Base-by-base conservation (phyloP, 805 yeast species). In the Candida oleophila region DNA sequence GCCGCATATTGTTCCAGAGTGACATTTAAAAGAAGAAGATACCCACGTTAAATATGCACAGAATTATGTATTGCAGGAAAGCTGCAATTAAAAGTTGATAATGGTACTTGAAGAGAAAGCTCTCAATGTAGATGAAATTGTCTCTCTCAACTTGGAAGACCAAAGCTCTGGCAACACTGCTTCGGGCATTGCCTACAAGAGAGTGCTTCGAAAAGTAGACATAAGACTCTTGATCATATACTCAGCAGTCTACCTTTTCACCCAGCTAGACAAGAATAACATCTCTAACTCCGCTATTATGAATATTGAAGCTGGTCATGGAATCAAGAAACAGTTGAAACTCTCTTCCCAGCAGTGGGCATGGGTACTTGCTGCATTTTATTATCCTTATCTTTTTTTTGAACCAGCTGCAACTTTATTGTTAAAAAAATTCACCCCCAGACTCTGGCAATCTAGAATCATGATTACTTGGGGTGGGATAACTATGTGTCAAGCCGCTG, bases 241-340 rank as follows among this genome's bases (percentile, higher is more conserved):
- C 45, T 39, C 56, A 4, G 39, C 48, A 4, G 53, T 44, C 4
- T 52, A 52, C 36, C 38, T 50, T 15, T 44, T 46, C 25, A 44
- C 49, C 19, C 49, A 50, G n/a, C 46, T 52, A 32, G 47, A 52
- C 22, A 52, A 52, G 38, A 22, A 25, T 14, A 52, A 52, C 21
- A 46, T 52, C 21, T 50, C 54, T 14, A 52, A 52, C 38, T 22
- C 41, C n/a, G 53, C 53, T 1, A 50, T 50, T 28, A 22, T 50
- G 19, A 50, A 50, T 19, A 21, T 44, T 16, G 51, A 50, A 21
- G 28, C 44, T 9, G 49, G 49, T 14, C 45, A 50, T 43, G 51
- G 51, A 12, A 50, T 50, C 21, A 45, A 43, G 33, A 36, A 50
- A 8, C 41, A 45, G 14, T 30, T 50, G 3, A 42, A 47, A 7